Evolutionary conservation across 805 yeast species (phyloP), one percentile per base, ranked within the genome.

Genomic region (Ogataea minuta): DNA sequence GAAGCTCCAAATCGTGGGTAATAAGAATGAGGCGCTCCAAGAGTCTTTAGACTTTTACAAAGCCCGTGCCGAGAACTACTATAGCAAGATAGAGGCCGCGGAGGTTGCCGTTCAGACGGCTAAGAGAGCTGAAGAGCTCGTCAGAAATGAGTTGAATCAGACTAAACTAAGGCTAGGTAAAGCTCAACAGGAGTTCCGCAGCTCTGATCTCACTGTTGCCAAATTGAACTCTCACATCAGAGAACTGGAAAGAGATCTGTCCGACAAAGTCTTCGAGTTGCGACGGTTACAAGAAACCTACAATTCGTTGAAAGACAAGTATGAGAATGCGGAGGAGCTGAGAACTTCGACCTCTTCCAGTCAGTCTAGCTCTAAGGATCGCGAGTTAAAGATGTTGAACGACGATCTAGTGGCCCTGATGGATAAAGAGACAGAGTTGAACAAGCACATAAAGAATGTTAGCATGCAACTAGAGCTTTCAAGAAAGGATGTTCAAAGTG

Each of bases 11-110:
- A 72, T 81, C 2, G 60, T 82, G 11, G 69, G 67, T 27, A 56
- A 68, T n/a, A 81, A 77, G 51, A 80, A 77, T 48, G 52, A 57
- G 2, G 81, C 86, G 21, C 63, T 87, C 21, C 57, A 68, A 1
- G 70, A 73, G 26, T 71, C 76, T 21, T 64, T 82, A 14, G 76
- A 75, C 26, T 65, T 83, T 23, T 88, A 84, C 61, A 82, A 79
- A 54, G 62, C 68, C 12, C 74, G 95, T 45, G 79, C 95, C 23
- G 90, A 85, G 24, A 84, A 81, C 45, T 84, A 86, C 56, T 77
- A 73, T 50, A 69, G 71, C 41, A 84, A 85, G 52, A 67, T 89
- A 17, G 95, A 88, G 52, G 73, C 76, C 34, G 90, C 93, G 2
- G 96, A 90, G 55, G 70, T 80, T 34, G 84, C 86, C 4, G 76